These are phyloP conservation scores for Pseudognaphalium luteoalbum DNA, from an alignment of 129 eudicot genomes.

Conservation along the genomic window DNA sequence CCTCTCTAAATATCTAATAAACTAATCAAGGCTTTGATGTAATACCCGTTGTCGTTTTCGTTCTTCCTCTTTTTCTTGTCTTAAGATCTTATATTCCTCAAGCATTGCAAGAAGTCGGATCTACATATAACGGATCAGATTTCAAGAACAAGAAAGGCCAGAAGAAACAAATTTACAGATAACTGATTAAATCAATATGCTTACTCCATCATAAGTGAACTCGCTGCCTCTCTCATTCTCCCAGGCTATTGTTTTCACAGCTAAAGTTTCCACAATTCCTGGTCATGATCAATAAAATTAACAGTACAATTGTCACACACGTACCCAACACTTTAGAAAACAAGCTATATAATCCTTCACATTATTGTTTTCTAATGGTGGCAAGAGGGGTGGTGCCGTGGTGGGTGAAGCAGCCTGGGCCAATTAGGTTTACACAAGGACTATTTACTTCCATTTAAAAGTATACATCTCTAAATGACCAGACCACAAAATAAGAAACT, in stretches of 20 bases:
- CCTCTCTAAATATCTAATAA: not conserved
- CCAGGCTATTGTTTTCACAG: slow-evolving; percentile 68
- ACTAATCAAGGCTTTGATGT: not conserved
- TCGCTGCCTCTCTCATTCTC: slow-evolving; percentile 73
- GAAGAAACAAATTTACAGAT: slow-evolving; percentile 2
- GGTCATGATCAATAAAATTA: not conserved
- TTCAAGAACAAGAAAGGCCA: slow-evolving; percentile 6
- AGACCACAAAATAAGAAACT: not conserved
- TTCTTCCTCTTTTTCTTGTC: slow-evolving; percentile 83
- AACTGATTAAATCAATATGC: slow-evolving; percentile 20
- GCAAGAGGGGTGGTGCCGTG: not conserved
- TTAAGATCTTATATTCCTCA: slow-evolving; percentile 63
- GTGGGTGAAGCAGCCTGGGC: too few relatives aligned
- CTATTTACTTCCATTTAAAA: too few relatives aligned
- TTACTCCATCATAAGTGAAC: slow-evolving; percentile 91
- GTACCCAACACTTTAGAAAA: not conserved
- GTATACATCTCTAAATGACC: too few relatives aligned
- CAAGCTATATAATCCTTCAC: not conserved
- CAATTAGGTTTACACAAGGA: too few relatives aligned
- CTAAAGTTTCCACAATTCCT: slow-evolving; percentile 86
- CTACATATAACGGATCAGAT: slow-evolving; percentile 38
- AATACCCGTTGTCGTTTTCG: slow-evolving; percentile 85
- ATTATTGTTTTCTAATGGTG: not conserved
- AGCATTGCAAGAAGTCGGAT: slow-evolving; percentile 86
- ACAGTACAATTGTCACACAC: not conserved